Percentiles rank a stretch among this genome's conserved stretches.
These are phyloP conservation scores for Asterella californica DNA, from an alignment of 225 moss, liverwort and hornwort genomes.

Conservation along the genomic window DNA sequence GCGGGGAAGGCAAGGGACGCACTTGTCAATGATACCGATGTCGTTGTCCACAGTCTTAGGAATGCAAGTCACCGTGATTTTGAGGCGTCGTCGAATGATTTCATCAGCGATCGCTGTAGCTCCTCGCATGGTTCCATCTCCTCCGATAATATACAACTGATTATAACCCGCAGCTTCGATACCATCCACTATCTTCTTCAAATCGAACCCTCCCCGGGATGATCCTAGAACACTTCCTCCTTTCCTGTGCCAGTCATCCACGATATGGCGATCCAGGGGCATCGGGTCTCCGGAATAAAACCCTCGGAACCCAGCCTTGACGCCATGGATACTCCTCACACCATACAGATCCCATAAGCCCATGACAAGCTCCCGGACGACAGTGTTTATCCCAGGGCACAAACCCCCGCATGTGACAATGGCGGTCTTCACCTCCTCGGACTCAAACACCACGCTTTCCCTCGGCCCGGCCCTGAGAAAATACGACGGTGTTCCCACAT, in stretches of 20 bases:
- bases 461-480: slow-evolving; percentile 31
- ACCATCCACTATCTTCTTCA: slow-evolving; percentile 61
- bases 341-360: slow-evolving; percentile 62
- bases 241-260: slow-evolving; percentile 68
- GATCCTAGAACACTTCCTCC: slow-evolving; percentile 68
- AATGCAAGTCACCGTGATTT: slow-evolving; percentile 62
- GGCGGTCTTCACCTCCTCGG: slow-evolving; percentile 66
- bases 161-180: slow-evolving; percentile 63
- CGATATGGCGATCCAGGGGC: slow-evolving; percentile 42
- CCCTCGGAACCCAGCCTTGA: slow-evolving; percentile 69
- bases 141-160: slow-evolving; percentile 37
- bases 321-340: slow-evolving; percentile 64
- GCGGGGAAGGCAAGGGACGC: slow-evolving; percentile 14
- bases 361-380: slow-evolving; percentile 74
- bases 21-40: slow-evolving; percentile 55
- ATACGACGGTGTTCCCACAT: slow-evolving; percentile 15
- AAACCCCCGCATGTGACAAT: slow-evolving; percentile 82
- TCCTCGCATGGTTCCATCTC: slow-evolving; percentile 39
- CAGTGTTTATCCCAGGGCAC: slow-evolving; percentile 80
- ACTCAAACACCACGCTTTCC: slow-evolving; percentile 37
- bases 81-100: slow-evolving; percentile 53
- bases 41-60: slow-evolving; percentile 90
- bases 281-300: slow-evolving; percentile 63
- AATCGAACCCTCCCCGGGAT: slow-evolving; percentile 68
- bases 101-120: slow-evolving; percentile 39